Evolutionary conservation across 331 rosid genomes (phyloP).

Genomic region (Malus hybrid): DNA sequence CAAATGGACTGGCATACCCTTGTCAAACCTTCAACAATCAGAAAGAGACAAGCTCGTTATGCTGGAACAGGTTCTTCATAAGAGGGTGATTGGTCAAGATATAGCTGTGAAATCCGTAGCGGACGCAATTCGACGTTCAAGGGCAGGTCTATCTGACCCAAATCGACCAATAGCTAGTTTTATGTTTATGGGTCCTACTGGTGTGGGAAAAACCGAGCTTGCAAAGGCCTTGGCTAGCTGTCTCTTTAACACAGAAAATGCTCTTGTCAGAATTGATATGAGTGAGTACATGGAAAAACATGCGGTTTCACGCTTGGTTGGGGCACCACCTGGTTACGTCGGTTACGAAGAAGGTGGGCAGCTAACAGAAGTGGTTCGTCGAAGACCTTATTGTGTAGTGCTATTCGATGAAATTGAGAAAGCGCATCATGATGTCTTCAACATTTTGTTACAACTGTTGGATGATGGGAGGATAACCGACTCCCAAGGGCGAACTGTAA

Average conservation of each 20-base stretch:
- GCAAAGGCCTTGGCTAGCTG: constrained; percentile 85
- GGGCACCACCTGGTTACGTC: constrained; percentile 81
- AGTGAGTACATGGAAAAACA: constrained; percentile 94
- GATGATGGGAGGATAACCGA: constrained; percentile 98
- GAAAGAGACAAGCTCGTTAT: constrained; percentile 64
- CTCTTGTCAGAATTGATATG: constrained; percentile 93
- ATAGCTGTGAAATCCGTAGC: constrained; percentile 81
- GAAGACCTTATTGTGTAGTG: constrained; percentile 82
- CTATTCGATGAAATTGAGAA: constrained; percentile 79
- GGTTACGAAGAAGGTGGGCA: constrained; percentile 98
- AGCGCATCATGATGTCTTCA: constrained; percentile 84
- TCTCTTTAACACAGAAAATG: constrained; percentile 90
- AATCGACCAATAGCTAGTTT: constrained; percentile 94
- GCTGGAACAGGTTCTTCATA: constrained; percentile 62
- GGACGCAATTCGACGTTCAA: constrained; percentile 92
- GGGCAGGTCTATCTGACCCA: constrained; percentile 92
- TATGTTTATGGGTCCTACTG: constrained; percentile 99
- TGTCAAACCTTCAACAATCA: constrained; percentile 77
- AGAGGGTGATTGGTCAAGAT: constrained; percentile 72
- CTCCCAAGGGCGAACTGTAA: constrained; percentile 88
- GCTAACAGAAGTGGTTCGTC: constrained; percentile 74
- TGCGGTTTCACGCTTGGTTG: constrained; percentile 67
- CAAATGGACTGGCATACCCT: constrained; percentile 94
- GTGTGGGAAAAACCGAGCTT: constrained; percentile 98
- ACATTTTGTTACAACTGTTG: constrained; percentile 66